A percentile compares a stretch with the other conserved stretches of the same genome.
These are phyloP conservation scores for Spizellomyces punctatus DNA, from an alignment of 192 early-diverging fungal genomes.

Conservation along the genomic window DNA sequence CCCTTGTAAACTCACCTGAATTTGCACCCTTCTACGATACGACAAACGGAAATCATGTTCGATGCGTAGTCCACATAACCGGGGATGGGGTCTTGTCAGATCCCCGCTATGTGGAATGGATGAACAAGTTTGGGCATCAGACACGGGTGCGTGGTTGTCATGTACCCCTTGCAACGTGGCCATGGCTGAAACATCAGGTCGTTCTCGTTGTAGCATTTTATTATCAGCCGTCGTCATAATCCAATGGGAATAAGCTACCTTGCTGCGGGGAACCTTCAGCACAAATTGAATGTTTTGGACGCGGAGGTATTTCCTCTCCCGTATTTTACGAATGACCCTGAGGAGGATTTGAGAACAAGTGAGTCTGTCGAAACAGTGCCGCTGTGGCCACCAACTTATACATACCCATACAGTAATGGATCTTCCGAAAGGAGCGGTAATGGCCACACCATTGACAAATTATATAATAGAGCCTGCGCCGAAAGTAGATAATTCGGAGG, in stretches of 20 bases:
- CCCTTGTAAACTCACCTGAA: not conserved
- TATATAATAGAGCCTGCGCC: conserved; percentile 68
- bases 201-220: conserved; percentile 61
- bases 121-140: conserved; percentile 65
- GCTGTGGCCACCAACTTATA: no score
- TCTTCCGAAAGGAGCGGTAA: no score
- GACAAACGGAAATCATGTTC: conserved; percentile 13
- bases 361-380: no score
- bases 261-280: conserved; percentile 62
- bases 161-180: not conserved
- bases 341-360: conserved; percentile 4
- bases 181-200: not conserved
- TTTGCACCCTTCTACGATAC: not conserved
- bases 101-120: conserved; percentile 72
- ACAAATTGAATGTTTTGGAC: conserved; percentile 69
- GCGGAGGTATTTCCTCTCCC: conserved; percentile 72
- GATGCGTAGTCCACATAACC: conserved; percentile 74
- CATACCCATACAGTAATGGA: no score
- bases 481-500: conserved; percentile 49
- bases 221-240: conserved; percentile 67
- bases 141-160: conserved; percentile 50
- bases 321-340: conserved; percentile 52
- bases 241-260: conserved; percentile 69
- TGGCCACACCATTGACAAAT: conserved; percentile 37
- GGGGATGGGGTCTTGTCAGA: conserved; percentile 67